A percentile compares a stretch with the other conserved stretches of the same genome.
Conservation (phyloP, 2,329 filamentous ascomycete genomes). For the Colletotrichum musae region DNA sequence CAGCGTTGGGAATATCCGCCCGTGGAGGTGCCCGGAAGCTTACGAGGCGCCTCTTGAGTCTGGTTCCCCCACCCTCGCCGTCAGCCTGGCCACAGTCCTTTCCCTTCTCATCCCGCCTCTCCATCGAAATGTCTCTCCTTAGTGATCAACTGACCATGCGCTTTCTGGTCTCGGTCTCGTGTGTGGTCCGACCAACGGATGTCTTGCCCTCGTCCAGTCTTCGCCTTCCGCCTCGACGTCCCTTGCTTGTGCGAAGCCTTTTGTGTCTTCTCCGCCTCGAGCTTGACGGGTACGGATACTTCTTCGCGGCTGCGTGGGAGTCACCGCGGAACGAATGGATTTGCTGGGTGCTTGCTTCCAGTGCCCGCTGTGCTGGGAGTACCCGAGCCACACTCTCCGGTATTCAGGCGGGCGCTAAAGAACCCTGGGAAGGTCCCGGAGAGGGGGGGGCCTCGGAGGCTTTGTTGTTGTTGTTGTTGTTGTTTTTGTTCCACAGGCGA, state of each 20-base stretch:
- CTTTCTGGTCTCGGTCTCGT: slow-evolving; percentile 30
- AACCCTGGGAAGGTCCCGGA: slow-evolving; percentile 15
- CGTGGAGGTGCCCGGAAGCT: neutral
- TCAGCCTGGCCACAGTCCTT: neutral
- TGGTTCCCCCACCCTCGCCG: neutral
- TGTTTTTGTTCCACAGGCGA: slow-evolving; percentile 20
- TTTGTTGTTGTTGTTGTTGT: neutral
- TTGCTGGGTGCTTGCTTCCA: too few relatives aligned
- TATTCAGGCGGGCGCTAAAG: slow-evolving; percentile 27
- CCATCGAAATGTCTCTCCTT: slow-evolving; percentile 36
- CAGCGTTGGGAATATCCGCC: too few relatives aligned
- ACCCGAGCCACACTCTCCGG: slow-evolving; percentile 23
- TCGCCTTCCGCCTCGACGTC: slow-evolving; percentile 21
- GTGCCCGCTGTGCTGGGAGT: neutral
- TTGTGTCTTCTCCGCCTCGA: slow-evolving; percentile 11
- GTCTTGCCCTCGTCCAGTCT: slow-evolving; percentile 34
- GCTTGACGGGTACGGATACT: neutral
- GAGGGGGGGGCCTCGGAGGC: too few relatives aligned
- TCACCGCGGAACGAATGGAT: neutral
- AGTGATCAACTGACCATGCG: slow-evolving; percentile 37
- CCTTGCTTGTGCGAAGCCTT: neutral
- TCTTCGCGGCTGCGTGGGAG: neutral
- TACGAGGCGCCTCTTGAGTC: neutral
- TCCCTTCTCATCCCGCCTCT: slow-evolving; percentile 18
- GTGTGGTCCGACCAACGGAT: slow-evolving; percentile 31